A percentile compares a stretch with the other conserved stretches of the same genome.
Evolutionary conservation across 495 filamentous ascomycete species (phyloP).

Genomic region (Trichoderma orchidacearum): DNA sequence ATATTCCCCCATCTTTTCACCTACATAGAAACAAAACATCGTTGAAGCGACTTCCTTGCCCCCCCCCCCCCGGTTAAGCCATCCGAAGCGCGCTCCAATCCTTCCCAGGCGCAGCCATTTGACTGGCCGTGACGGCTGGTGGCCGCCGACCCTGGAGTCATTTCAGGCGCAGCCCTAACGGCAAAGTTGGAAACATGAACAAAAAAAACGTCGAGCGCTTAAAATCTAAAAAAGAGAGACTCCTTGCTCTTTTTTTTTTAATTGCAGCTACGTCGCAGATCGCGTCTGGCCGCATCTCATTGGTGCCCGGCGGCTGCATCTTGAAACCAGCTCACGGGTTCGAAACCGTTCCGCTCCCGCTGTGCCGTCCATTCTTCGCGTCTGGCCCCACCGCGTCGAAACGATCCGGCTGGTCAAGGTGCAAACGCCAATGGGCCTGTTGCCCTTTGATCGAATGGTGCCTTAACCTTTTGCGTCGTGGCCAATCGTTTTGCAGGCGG

Average conservation of each 20-base stretch:
- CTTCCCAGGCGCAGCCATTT: too few relatives aligned
- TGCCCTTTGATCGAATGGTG: neutral
- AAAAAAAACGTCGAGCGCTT: neutral
- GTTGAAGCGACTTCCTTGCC: too few relatives aligned
- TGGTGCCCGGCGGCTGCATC: neutral
- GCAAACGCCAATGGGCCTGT: too few relatives aligned
- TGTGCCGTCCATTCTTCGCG: neutral
- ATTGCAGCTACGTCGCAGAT: neutral
- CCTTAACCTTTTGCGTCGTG: too few relatives aligned
- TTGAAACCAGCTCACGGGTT: neutral
- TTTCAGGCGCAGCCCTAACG: neutral
- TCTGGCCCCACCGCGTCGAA: too few relatives aligned
- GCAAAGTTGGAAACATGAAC: neutral
- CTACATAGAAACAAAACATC: too few relatives aligned
- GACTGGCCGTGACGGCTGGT: too few relatives aligned
- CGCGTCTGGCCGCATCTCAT: neutral
- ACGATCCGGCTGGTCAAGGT: too few relatives aligned
- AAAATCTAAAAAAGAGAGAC: neutral
- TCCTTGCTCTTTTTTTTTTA: neutral
- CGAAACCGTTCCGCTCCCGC: neutral
- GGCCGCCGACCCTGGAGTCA: neutral
- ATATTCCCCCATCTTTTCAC: too few relatives aligned
- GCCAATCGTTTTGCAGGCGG: neutral
- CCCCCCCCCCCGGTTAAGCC: too few relatives aligned
- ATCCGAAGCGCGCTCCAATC: too few relatives aligned